Evolutionary conservation across 768 basidiomycete genomes (phyloP).

Genomic region (Rhodotorula paludigena): DNA sequence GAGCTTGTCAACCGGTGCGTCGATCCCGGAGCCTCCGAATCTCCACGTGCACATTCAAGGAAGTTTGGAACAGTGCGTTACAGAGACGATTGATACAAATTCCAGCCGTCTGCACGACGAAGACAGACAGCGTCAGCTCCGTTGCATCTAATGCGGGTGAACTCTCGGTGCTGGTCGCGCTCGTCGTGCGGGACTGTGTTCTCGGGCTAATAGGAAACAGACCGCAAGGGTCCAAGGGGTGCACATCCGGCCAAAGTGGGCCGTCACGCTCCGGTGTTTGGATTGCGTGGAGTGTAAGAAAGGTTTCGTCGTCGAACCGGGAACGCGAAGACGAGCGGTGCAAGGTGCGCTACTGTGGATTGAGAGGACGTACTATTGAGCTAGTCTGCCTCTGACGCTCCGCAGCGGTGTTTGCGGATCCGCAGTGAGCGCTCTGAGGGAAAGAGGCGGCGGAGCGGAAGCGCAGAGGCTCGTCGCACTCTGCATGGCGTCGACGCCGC

Average conservation of each 20-base stretch:
- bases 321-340: neutral
- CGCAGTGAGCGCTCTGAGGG: neutral
- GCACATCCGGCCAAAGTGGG: neutral
- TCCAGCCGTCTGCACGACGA: neutral
- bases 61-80: too few species aligned
- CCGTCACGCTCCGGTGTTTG: neutral
- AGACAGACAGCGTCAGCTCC: neutral
- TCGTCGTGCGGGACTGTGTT: neutral
- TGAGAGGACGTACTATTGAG: neutral
- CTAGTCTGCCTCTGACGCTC: neutral
- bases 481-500: too few species aligned
- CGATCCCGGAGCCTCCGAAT: too few species aligned
- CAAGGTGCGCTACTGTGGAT: neutral
- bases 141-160: neutral
- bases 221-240: too few species aligned
- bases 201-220: conserved; percentile 1
- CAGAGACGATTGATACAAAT: neutral
- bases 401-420: too few species aligned
- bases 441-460: neutral
- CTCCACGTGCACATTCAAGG: too few species aligned
- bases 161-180: too few species aligned
- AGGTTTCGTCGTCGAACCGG: neutral
- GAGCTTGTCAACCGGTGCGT: too few species aligned
- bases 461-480: neutral
- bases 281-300: neutral